Percentiles rank a stretch among this genome's conserved stretches.
phyloP scores from a whole-genome alignment of 169 alveolate species.

The Besnoitia besnoiti region DNA sequence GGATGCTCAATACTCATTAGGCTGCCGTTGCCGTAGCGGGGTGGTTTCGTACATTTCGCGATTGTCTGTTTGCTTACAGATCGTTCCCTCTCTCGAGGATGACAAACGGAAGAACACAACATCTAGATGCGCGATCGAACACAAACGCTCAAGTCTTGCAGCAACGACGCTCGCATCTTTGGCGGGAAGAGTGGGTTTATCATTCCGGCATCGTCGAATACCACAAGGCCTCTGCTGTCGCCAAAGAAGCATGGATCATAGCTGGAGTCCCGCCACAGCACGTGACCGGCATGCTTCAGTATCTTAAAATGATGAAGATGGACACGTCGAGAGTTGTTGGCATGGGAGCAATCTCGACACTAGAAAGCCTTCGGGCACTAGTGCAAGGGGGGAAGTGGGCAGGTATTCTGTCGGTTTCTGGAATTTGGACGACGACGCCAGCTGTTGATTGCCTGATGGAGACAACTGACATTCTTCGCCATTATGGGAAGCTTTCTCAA shows the following conservation, averaged over 20 bases:
- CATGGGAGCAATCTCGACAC: neutral
- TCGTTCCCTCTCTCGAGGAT: neutral
- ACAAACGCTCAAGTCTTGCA: neutral
- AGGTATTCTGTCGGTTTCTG: neutral
- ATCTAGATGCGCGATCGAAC: neutral
- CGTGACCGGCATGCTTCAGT: neutral
- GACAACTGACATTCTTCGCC: slow-evolving; percentile 17
- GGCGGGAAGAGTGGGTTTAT: neutral
- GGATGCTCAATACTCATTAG: no score
- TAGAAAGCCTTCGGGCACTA: neutral
- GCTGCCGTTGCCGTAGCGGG: no score
- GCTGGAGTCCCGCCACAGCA: slow-evolving; percentile 26
- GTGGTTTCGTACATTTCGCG: no score
- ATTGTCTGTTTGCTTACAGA: neutral
- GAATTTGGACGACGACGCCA: neutral
- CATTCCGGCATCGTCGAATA: neutral
- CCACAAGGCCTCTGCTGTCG: neutral
- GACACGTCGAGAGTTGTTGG: neutral
- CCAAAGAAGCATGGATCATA: neutral
- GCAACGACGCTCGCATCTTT: neutral
- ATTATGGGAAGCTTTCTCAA: neutral
- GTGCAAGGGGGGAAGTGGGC: neutral
- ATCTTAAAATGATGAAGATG: neutral
- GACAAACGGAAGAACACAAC: neutral
- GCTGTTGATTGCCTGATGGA: neutral